Evolutionary conservation across 78 protist species (phyloP), one percentile per base, ranked within the genome.

Genomic region (Creolimax fragrantissima): DNA sequence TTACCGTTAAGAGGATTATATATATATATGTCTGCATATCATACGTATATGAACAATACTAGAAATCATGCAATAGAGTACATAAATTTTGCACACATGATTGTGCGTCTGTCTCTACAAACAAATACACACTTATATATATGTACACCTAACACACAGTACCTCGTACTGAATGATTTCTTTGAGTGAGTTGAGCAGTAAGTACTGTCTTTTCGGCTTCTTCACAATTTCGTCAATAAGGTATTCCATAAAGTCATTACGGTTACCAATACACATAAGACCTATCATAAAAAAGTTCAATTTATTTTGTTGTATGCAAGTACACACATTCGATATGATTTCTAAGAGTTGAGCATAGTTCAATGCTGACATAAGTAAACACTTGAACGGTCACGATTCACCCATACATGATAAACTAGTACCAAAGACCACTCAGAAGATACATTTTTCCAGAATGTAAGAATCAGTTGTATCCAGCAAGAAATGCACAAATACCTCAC

Each of bases 141-240:
- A 3, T 4, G 5, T 3, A 3, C 6, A 11, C 17, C 41, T 45
- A 39, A 6, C 3, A 5, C 3, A 5, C 41, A 36, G 5, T 42
- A 24, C 47, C 81, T 24, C 35, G 35, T 32, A 2, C 35, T 36
- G 45, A 44, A 97, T 43, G 66, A 94, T 44, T 88, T 97, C 99
- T n/a, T 94, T 58, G 43, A 98, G 94, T 2, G 98, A 93, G 47
- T 91, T 94, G 41, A 98, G 89, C n/a, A 96, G 91, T 44, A 97
- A 94, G 91, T 98, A 98, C 93, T 96, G 95, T 35, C 90, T 81
- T 92, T 85, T 92, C 43, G 97, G 96, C 85, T 94, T 88, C 3
- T 35, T 41, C 7, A 17, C 3, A 47, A 97, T 96, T 85, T 92
- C 92, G 39, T 39, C 93, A 36, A 97, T 84, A 42, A 98, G 45